Evolutionary conservation across 352 stramenopile genomes (phyloP).

Genomic region (Albugo candida): DNA sequence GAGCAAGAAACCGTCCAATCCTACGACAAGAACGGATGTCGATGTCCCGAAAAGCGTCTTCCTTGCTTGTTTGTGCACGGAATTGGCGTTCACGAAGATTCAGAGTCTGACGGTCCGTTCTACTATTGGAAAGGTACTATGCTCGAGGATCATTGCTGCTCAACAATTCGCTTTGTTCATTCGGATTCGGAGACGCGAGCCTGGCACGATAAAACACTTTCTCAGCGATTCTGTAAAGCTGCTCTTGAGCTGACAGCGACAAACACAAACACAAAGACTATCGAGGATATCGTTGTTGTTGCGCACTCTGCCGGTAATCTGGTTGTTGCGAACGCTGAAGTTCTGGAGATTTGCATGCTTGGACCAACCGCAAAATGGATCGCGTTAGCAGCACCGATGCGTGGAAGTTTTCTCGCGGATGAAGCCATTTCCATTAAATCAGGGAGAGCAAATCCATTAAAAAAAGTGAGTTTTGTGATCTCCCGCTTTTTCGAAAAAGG

Average conservation of each 20-base stretch:
- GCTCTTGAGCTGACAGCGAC: conserved; percentile 4
- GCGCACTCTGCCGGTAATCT: conserved; percentile 34
- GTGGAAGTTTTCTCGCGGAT: conserved; percentile 12
- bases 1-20: too few species aligned
- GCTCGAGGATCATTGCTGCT: conserved; percentile 14
- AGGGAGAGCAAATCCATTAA: conserved; percentile 11
- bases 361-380: conserved; percentile 18
- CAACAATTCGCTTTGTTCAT: conserved; percentile 14
- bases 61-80: conserved; percentile 23
- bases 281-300: conserved; percentile 15
- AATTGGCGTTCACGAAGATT: conserved; percentile 14
- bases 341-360: conserved; percentile 13
- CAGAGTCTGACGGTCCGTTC: conserved; percentile 3
- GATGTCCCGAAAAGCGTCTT: too few species aligned
- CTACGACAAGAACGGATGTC: too few species aligned
- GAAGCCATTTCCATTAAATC: conserved; percentile 4
- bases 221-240: conserved; percentile 9
- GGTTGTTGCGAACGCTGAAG: conserved; percentile 11
- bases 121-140: conserved; percentile 12
- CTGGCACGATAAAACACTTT: conserved; percentile 10
- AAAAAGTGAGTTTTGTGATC: conserved; percentile 6
- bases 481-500: conserved; percentile 3
- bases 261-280: conserved; percentile 2
- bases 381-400: conserved; percentile 16
- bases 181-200: conserved; percentile 10